phyloP scores from a whole-genome alignment of 2,329 filamentous ascomycete genomes.

The Thielaviopsis musarum region DNA sequence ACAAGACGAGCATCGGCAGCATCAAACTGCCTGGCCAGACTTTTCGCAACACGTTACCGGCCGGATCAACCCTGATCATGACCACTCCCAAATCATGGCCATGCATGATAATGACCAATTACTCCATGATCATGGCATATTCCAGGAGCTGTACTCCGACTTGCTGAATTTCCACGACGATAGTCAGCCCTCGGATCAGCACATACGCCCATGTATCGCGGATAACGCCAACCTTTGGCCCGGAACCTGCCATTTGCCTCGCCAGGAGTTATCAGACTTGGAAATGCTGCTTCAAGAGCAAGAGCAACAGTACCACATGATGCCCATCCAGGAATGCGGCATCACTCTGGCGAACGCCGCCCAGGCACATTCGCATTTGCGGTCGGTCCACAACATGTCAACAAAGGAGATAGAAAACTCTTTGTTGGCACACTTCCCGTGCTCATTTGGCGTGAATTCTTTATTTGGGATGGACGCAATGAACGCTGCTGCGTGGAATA shows the following conservation, averaged over 20 bases:
- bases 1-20: not conserved
- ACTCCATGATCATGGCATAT: not conserved
- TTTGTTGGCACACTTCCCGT: conserved; percentile 7
- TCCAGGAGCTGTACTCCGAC: conserved; percentile 4
- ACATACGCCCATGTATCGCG: conserved; percentile 11
- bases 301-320: not conserved
- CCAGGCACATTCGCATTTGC: conserved; percentile 10
- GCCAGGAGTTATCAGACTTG: conserved; percentile 12
- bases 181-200: conserved; percentile 6
- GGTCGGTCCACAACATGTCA: conserved; percentile 10
- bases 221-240: conserved; percentile 12
- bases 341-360: conserved; percentile 11
- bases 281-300: conserved; percentile 7
- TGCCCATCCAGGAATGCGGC: conserved; percentile 11
- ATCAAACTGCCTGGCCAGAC: not conserved
- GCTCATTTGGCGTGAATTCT: conserved; percentile 5
- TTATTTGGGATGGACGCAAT: conserved; percentile 6
- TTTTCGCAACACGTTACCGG: not conserved
- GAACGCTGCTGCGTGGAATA: not conserved
- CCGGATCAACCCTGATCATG: not conserved
- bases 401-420: conserved; percentile 9
- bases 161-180: conserved; percentile 11
- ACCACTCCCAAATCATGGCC: not conserved
- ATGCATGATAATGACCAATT: not conserved
- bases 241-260: conserved; percentile 14